phyloP scores from a whole-genome alignment of 1,139 yeast genomes.

The Zhuliangozyma blackwelliae region DNA sequence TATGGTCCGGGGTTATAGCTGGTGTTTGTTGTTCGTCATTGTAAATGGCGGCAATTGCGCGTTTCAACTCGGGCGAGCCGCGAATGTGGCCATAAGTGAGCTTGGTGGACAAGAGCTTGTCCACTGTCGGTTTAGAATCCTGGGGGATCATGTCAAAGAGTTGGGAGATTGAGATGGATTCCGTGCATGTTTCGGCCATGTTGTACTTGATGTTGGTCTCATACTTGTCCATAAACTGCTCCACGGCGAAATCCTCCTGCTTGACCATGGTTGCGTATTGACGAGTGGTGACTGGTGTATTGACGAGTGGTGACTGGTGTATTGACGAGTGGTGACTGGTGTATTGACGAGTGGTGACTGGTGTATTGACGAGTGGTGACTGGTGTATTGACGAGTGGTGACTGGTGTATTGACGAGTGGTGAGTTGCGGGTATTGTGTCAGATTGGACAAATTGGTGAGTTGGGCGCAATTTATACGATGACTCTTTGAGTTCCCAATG shows the following conservation, averaged over 20 bases:
- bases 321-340: too few relatives aligned
- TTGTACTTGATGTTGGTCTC: conserved; percentile 39
- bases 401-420: too few relatives aligned
- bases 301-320: too few relatives aligned
- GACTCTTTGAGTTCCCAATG: too few relatives aligned
- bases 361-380: too few relatives aligned
- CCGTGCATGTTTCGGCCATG: conserved; percentile 54
- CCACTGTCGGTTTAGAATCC: conserved; percentile 4
- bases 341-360: too few relatives aligned
- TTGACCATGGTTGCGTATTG: conserved; percentile 7
- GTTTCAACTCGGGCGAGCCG: conserved; percentile 41
- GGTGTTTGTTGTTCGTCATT: conserved; percentile 13
- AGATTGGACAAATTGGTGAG: too few relatives aligned
- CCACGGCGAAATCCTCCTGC: conserved; percentile 50
- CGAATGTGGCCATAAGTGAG: conserved; percentile 47
- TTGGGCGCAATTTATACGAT: too few relatives aligned
- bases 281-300: too few relatives aligned
- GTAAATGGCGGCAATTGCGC: conserved; percentile 32
- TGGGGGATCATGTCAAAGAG: conserved; percentile 26
- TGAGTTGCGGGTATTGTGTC: too few relatives aligned
- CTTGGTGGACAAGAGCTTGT: conserved; percentile 15
- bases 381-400: too few relatives aligned
- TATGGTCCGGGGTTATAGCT: conserved; percentile 23
- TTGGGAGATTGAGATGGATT: conserved; percentile 39
- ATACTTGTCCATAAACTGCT: conserved; percentile 52